These are phyloP conservation scores for Phylloporus scabripes DNA, from an alignment of 768 basidiomycete genomes.

Conservation along the genomic window DNA sequence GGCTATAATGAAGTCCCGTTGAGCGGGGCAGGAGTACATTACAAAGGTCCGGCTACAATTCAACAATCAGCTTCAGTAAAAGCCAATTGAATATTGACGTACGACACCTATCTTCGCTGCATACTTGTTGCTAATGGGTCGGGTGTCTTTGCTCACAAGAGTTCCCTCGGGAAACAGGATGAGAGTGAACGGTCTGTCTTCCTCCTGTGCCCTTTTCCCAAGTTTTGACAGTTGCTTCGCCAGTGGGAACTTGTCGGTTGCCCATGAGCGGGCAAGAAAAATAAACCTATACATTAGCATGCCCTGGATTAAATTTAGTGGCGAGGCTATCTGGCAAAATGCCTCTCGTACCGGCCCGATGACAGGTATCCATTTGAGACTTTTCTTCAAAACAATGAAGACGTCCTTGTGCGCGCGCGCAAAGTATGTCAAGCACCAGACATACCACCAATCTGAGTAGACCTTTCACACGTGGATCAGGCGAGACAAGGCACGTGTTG, in stretches of 20 bases:
- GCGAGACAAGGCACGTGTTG: background rate
- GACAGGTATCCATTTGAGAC: conserved; percentile 79
- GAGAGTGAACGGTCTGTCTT: conserved; percentile 70
- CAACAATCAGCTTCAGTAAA: conserved; percentile 8
- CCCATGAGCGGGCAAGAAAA: conserved; percentile 89
- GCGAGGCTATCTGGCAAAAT: background rate
- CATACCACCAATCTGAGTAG: conserved; percentile 84
- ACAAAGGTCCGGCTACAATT: conserved; percentile 62
- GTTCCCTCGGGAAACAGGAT: conserved; percentile 96
- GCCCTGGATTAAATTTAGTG: conserved; percentile 40
- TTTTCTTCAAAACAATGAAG: conserved; percentile 90
- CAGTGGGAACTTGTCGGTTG: conserved; percentile 69
- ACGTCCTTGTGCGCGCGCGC: conserved; percentile 64
- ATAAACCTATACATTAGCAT: conserved; percentile 97
- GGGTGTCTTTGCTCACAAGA: conserved; percentile 79
- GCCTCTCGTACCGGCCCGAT: conserved; percentile 70
- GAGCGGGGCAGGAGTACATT: conserved; percentile 89
- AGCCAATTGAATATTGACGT: conserved; percentile 32
- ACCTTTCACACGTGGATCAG: conserved; percentile 37
- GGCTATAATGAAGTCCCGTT: conserved; percentile 80
- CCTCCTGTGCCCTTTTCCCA: conserved; percentile 60
- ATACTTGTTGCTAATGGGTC: conserved; percentile 80
- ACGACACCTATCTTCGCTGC: conserved; percentile 88
- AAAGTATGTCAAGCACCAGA: conserved; percentile 79
- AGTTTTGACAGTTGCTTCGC: conserved; percentile 61